Evolutionary conservation across 2,329 filamentous ascomycete genomes (phyloP).

Genomic region (Salinomyces thailandicus): DNA sequence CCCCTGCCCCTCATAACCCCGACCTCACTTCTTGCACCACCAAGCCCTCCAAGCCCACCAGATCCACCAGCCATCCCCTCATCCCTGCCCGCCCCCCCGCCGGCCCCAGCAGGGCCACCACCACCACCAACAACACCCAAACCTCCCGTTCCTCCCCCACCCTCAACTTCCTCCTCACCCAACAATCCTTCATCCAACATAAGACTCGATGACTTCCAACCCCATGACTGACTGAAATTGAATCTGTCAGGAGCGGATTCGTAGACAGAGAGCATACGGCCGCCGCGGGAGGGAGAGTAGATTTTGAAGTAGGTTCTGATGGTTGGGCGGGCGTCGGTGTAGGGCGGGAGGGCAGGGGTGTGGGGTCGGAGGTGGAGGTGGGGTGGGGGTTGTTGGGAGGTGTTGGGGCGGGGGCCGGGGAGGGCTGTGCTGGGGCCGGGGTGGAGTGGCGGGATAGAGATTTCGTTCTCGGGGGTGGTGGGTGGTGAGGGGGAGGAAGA

Average conservation of each 20-base stretch:
- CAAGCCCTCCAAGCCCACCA: constrained; percentile 3
- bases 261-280: constrained; percentile 48
- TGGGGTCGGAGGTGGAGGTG: constrained; percentile 9
- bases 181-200: constrained; percentile 41
- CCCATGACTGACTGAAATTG: constrained; percentile 52
- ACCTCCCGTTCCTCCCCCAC: constrained; percentile 27
- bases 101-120: constrained; percentile 9
- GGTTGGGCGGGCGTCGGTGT: constrained; percentile 45
- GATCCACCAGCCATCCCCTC: constrained; percentile 7
- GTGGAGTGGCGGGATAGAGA: constrained; percentile 2
- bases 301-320: constrained; percentile 55
- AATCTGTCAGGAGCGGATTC: constrained; percentile 48
- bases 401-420: background rate
- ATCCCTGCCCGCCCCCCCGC: constrained; percentile 18
- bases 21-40: too few species aligned
- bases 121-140: constrained; percentile 8
- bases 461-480: constrained; percentile 17
- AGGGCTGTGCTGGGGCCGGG: constrained; percentile 1
- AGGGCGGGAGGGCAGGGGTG: constrained; percentile 41
- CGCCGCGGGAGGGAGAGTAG: constrained; percentile 49
- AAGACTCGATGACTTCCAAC: constrained; percentile 51
- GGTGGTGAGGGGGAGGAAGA: too few species aligned
- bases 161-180: constrained; percentile 24
- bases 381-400: background rate
- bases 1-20: constrained; percentile 29